Evolutionary conservation across 768 basidiomycete species (phyloP).

Genomic region (Podaxis rugospora): DNA sequence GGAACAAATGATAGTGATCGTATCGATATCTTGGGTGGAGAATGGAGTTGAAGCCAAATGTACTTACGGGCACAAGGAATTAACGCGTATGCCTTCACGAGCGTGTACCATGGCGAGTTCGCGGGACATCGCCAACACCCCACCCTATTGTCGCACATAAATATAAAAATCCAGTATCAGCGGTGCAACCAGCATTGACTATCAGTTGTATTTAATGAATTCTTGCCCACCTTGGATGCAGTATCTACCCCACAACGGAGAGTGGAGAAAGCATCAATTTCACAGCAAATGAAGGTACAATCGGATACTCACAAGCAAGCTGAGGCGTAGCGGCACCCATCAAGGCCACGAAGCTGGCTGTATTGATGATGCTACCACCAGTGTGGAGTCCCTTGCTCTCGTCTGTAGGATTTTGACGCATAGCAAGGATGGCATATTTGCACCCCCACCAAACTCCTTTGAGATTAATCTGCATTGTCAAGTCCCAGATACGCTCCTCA

Average conservation of each 20-base stretch:
- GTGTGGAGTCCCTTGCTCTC: constrained; percentile 70
- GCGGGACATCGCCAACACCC: constrained; percentile 97
- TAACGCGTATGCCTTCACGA: constrained; percentile 92
- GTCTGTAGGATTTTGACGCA: constrained; percentile 89
- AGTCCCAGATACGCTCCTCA: constrained; percentile 94
- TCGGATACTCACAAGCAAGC: constrained; percentile 71
- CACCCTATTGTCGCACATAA: constrained; percentile 52
- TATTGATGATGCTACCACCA: constrained; percentile 95
- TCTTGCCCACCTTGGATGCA: constrained; percentile 70
- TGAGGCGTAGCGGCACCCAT: constrained; percentile 98
- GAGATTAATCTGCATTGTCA: constrained; percentile 90
- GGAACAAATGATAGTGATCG: not conserved
- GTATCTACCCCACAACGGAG: constrained; percentile 55
- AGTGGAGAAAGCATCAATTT: constrained; percentile 12
- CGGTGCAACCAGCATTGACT: not conserved
- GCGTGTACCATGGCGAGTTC: constrained; percentile 99
- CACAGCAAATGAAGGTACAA: not conserved
- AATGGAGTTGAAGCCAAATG: not conserved
- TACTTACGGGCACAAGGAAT: constrained; percentile 92
- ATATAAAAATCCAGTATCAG: not conserved
- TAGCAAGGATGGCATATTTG: constrained; percentile 95
- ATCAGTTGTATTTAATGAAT: not conserved
- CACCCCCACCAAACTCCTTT: constrained; percentile 99
- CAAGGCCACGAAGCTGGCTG: constrained; percentile 93
- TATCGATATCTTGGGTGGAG: not conserved